These are phyloP conservation scores for Sabuloglossum arenarium DNA, from an alignment of 495 filamentous ascomycete species.

Conservation along the genomic window DNA sequence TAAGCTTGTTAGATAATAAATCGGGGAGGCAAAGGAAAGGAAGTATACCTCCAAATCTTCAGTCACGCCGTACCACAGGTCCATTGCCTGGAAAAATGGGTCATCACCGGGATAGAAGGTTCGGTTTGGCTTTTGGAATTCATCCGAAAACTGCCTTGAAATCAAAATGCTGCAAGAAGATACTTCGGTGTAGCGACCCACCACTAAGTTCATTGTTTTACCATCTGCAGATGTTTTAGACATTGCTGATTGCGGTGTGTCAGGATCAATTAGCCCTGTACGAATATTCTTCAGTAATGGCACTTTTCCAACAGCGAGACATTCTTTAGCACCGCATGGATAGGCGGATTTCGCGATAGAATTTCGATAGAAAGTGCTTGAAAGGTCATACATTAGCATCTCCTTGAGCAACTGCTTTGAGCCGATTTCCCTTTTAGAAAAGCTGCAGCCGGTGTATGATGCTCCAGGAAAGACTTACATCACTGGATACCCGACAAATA, in stretches of 20 bases:
- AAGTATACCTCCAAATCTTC: constrained; percentile 42
- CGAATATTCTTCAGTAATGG: constrained; percentile 39
- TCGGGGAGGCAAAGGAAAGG: neutral
- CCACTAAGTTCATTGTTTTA: constrained; percentile 40
- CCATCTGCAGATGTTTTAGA: constrained; percentile 37
- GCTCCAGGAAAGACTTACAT: constrained; percentile 28
- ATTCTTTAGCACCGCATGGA: constrained; percentile 25
- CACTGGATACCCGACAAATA: constrained; percentile 58
- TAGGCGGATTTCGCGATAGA: constrained; percentile 12
- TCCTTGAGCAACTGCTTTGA: constrained; percentile 6
- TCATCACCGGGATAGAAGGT: constrained; percentile 61
- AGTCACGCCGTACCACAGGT: constrained; percentile 68
- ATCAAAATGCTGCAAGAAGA: neutral
- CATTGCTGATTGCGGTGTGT: constrained; percentile 39
- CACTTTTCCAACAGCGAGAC: constrained; percentile 34
- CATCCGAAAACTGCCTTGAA: constrained; percentile 44
- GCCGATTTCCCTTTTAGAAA: neutral
- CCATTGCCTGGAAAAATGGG: constrained; percentile 45
- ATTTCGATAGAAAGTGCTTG: constrained; percentile 35
- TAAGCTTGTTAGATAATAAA: constrained; percentile 9
- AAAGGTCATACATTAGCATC: neutral
- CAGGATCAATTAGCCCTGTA: constrained; percentile 43
- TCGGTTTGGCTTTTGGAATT: constrained; percentile 50
- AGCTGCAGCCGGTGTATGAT: neutral
- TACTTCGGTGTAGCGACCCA: constrained; percentile 15